Conservation (phyloP, 2,329 filamentous ascomycete species). For the Gnomoniopsis sp. region DNA sequence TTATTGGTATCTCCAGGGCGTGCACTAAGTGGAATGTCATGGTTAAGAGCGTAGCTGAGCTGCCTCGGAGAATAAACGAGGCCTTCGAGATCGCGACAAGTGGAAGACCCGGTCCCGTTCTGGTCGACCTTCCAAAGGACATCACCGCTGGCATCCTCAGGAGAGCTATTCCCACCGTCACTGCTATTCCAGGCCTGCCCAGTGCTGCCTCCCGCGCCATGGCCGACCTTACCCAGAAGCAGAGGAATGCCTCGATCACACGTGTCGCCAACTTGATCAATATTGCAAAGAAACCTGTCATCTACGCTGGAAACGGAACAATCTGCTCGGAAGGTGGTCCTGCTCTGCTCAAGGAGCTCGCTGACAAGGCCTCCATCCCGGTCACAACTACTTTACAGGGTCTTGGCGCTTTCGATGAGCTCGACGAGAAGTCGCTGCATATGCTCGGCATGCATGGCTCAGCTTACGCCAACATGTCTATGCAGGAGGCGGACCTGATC, state of each 20-base stretch:
- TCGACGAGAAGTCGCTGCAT: conserved; percentile 89
- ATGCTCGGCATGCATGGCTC: conserved; percentile 99
- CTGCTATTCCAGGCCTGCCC: conserved; percentile 73
- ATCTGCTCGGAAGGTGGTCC: conserved; percentile 77
- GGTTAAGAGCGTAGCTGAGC: conserved; percentile 92
- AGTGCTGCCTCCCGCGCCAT: conserved; percentile 84
- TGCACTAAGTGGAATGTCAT: conserved; percentile 99
- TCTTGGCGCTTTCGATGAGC: conserved; percentile 87
- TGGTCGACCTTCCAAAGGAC: conserved; percentile 96
- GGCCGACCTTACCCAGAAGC: conserved; percentile 66
- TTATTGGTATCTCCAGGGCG: conserved; percentile 86
- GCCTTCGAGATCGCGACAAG: conserved; percentile 97
- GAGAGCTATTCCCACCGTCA: conserved; percentile 74
- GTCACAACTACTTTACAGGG: conserved; percentile 96
- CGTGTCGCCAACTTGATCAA: conserved; percentile 83
- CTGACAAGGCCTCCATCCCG: conserved; percentile 86
- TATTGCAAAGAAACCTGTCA: conserved; percentile 85
- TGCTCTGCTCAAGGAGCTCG: conserved; percentile 75
- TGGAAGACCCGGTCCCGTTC: conserved; percentile 87
- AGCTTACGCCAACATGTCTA: conserved; percentile 96
- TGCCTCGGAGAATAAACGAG: conserved; percentile 92
- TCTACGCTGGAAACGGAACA: conserved; percentile 92
- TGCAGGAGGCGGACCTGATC: conserved; percentile 95
- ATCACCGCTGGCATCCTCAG: conserved; percentile 82
- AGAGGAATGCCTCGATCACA: conserved; percentile 69